Conservation (phyloP, 768 basidiomycete species). For the Imleria badia region DNA sequence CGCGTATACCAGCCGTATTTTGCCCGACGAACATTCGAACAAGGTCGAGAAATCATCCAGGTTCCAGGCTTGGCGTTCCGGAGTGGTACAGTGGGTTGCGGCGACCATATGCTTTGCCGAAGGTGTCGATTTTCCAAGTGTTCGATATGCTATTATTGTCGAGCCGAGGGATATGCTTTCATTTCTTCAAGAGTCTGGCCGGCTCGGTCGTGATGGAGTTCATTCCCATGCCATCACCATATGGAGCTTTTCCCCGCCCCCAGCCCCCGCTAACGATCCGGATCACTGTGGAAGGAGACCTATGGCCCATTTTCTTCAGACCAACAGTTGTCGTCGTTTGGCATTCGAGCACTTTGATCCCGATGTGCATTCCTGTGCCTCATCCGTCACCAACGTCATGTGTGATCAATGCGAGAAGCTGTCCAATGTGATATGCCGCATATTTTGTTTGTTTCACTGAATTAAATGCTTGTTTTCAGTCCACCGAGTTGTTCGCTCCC, state of each 20-base stretch:
- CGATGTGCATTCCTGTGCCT: not conserved
- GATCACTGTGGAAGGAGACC: not conserved
- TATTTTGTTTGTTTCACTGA: too few species aligned
- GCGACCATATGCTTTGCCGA: slow-evolving; percentile 7
- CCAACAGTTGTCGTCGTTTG: not conserved
- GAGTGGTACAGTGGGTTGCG: not conserved
- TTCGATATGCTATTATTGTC: not conserved
- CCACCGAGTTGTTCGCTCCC: not conserved
- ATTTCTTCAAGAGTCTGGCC: slow-evolving; percentile 15
- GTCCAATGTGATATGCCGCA: not conserved
- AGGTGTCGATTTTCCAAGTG: slow-evolving; percentile 1
- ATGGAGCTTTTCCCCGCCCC: not conserved
- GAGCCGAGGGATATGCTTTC: slow-evolving; percentile 5
- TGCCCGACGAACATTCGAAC: not conserved
- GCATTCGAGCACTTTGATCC: not conserved
- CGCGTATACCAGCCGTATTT: slow-evolving; percentile 5
- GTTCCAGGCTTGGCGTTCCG: not conserved
- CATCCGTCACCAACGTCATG: not conserved
- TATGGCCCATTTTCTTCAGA: not conserved
- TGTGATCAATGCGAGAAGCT: not conserved
- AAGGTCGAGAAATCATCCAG: not conserved
- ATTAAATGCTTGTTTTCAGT: not conserved
- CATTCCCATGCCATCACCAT: not conserved
- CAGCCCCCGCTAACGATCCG: not conserved
- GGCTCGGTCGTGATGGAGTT: slow-evolving; percentile 5